Base-by-base conservation (phyloP, 2,329 filamentous ascomycete genomes). In the Beauveria brongniartii region DNA sequence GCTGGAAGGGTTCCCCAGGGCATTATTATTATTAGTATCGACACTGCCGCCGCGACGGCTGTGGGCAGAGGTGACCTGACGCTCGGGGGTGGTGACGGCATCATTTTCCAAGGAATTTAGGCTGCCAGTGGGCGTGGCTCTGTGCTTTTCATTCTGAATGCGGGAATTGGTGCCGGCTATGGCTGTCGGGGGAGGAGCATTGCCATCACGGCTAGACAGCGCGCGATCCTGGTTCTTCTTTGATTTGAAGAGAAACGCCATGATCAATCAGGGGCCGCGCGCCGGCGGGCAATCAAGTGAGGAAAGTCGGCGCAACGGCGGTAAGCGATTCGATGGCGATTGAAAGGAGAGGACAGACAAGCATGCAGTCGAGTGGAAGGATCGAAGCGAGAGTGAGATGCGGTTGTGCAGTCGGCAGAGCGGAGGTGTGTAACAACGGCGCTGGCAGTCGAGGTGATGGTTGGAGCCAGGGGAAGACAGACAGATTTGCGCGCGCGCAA, bases 201-300 rank as follows among this genome's bases (percentile, higher is more conserved):
- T 76, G 57, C 78, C 81, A 69, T 85, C 82, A 70, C 82, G 81
- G 70, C 78, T 82, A 58, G 78, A 75, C 66, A 82, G 71, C 61
- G 76, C 77, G 70, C 85, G 83, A 68, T 87, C 85, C 73, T 88
- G 86, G 70, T 84, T 82, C 75, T 90, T 91, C 77, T 91, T 92
- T 61, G 87, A 90, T 74, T 91, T 91, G 79, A 92, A 92, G 64
- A 92, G 81, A 74, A 92, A 92, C 66, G 89, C 86, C 89, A 92
- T 92, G 74, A 74, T 80, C 73, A 70, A 68, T 75, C 70, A 68
- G 56, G 69, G 71, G 69, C 73, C 72, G 73, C 72, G 71, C 69
- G 68, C 71, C 70, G 73, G 72, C 68, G 70, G 68, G 59, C 37
- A 34, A 22, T 37, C n/a, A 9, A 53, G 20, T 54, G 47, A 48